A percentile compares a stretch with the other conserved stretches of the same genome.
These are phyloP conservation scores for Talaromyces sp. DNA, from an alignment of 2,329 filamentous ascomycete species.

Conservation along the genomic window DNA sequence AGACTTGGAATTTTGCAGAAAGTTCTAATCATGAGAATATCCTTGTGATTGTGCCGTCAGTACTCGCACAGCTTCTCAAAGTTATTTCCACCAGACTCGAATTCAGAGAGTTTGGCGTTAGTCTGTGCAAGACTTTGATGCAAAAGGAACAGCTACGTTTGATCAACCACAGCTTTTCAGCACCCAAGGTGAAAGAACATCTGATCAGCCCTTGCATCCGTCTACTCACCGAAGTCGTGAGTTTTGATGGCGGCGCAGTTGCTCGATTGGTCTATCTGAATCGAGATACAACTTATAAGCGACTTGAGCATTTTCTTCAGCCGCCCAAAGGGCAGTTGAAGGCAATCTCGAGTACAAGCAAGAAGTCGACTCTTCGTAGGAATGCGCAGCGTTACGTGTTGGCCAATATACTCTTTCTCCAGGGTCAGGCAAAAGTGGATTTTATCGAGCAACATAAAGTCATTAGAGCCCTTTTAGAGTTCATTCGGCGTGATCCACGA, in stretches of 20 bases:
- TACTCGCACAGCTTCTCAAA: conserved; percentile 76
- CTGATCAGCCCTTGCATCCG: conserved; percentile 85
- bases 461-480: conserved; percentile 67
- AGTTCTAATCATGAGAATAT: conserved; percentile 77
- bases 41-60: conserved; percentile 74
- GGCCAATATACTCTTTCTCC: conserved; percentile 73
- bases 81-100: conserved; percentile 71
- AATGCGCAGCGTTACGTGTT: conserved; percentile 80
- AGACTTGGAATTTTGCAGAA: conserved; percentile 81
- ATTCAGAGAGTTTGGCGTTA: conserved; percentile 69
- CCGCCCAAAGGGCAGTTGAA: conserved; percentile 56
- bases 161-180: conserved; percentile 72
- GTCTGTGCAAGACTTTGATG: conserved; percentile 76
- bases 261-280: conserved; percentile 74
- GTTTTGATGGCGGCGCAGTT: conserved; percentile 78
- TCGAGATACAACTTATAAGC: conserved; percentile 74
- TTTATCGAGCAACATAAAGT: conserved; percentile 72
- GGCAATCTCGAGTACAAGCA: conserved; percentile 60
- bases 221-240: conserved; percentile 78
- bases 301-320: conserved; percentile 74
- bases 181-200: conserved; percentile 78
- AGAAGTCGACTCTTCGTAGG: conserved; percentile 74
- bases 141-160: conserved; percentile 78
- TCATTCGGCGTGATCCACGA: conserved; percentile 73
- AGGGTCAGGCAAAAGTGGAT: conserved; percentile 73